Percentiles rank a stretch among this genome's conserved stretches.
Evolutionary conservation across 2,329 filamentous ascomycete species (phyloP).

Genomic region (Conoideocrella luteorostrata): DNA sequence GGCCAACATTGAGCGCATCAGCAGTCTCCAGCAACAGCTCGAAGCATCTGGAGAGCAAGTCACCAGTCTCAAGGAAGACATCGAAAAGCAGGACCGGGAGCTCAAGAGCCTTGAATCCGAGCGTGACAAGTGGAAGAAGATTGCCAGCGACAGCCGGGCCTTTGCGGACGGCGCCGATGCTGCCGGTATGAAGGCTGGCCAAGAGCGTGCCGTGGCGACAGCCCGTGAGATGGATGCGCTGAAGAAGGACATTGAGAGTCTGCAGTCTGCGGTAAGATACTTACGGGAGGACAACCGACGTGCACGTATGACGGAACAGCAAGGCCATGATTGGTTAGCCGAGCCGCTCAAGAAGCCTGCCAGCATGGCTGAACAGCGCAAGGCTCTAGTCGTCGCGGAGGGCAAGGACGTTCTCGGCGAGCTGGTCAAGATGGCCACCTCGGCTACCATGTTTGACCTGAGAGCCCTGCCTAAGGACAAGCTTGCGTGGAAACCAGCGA

Average conservation of each 20-base stretch:
- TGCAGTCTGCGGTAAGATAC: conserved; percentile 61
- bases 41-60: conserved; percentile 45
- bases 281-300: conserved; percentile 61
- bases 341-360: conserved; percentile 49
- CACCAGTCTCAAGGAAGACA: conserved; percentile 51
- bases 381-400: conserved; percentile 50
- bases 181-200: conserved; percentile 48
- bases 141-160: conserved; percentile 54
- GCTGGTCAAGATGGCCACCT: conserved; percentile 54
- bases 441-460: conserved; percentile 55
- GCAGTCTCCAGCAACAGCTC: conserved; percentile 56
- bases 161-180: conserved; percentile 48
- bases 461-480: conserved; percentile 49
- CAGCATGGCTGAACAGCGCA: conserved; percentile 41
- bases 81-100: conserved; percentile 62
- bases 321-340: conserved; percentile 51
- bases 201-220: conserved; percentile 62
- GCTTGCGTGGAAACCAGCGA: conserved; percentile 60
- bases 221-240: conserved; percentile 68
- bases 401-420: conserved; percentile 58
- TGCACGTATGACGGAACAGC: conserved; percentile 51
- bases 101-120: conserved; percentile 58
- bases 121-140: conserved; percentile 65
- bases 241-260: conserved; percentile 58
- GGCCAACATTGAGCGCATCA: conserved; percentile 66